These are phyloP conservation scores for Trametes coccinea DNA, from an alignment of 768 basidiomycete genomes.

Conservation along the genomic window DNA sequence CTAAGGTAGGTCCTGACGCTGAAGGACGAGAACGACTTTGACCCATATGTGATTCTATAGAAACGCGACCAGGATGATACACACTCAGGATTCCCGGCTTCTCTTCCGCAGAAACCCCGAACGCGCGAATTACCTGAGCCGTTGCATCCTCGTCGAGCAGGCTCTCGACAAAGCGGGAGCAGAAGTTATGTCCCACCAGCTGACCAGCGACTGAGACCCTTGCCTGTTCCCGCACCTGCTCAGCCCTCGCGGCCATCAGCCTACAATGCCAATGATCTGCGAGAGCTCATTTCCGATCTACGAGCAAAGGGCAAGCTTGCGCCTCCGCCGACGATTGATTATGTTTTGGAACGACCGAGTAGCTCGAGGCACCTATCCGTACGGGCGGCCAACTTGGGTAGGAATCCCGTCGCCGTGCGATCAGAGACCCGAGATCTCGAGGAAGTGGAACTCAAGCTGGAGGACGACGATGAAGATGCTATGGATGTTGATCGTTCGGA, in stretches of 20 bases:
- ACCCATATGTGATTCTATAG: no score
- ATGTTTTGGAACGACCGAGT: not conserved
- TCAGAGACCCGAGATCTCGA: not conserved
- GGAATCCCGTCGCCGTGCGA: not conserved
- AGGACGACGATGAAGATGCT: not conserved
- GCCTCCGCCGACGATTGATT: slow-evolving; percentile 11
- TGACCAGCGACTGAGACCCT: not conserved
- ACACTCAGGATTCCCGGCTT: no score
- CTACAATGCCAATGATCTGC: not conserved
- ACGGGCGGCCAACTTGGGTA: not conserved
- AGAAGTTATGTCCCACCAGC: no score
- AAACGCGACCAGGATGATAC: no score
- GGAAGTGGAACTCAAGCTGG: not conserved
- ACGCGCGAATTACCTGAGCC: no score
- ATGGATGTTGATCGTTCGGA: slow-evolving; percentile 6
- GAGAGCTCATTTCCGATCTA: slow-evolving; percentile 10
- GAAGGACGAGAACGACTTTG: no score
- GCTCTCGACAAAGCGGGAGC: no score
- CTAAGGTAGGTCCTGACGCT: no score
- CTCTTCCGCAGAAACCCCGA: no score
- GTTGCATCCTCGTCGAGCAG: no score
- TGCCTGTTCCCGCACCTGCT: not conserved
- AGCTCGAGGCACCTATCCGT: not conserved
- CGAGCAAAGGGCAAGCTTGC: slow-evolving; percentile 17
- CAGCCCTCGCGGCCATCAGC: not conserved